Percentiles rank a stretch among this genome's conserved stretches.
phyloP scores from a whole-genome alignment of 169 alveolate species.

The Cryptosporidium parvum region DNA sequence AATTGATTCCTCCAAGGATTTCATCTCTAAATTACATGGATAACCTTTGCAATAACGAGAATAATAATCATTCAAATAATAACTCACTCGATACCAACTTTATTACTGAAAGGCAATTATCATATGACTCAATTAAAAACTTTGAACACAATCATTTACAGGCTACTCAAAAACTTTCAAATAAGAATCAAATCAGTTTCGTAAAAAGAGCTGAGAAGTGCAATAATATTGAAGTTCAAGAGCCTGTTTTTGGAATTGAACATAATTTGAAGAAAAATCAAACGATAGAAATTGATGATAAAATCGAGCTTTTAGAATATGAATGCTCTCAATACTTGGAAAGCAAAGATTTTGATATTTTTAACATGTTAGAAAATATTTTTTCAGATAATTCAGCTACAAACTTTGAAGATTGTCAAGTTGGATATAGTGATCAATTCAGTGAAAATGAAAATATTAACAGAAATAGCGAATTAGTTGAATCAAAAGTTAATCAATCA shows the following conservation, averaged over 20 bases:
- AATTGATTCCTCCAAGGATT: constrained; percentile 42
- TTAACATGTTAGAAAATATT: constrained; percentile 31
- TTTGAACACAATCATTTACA: background rate
- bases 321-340: constrained; percentile 26
- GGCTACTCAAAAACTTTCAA: background rate
- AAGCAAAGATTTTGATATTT: constrained; percentile 44
- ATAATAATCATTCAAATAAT: constrained; percentile 1
- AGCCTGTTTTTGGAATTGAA: background rate
- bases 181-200: background rate
- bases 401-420: background rate
- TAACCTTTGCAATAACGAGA: background rate
- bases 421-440: background rate
- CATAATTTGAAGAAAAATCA: background rate
- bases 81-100: background rate
- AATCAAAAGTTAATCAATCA: background rate
- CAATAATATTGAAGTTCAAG: background rate
- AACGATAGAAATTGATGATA: background rate
- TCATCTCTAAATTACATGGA: constrained; percentile 26
- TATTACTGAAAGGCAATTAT: background rate
- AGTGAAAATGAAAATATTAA: background rate
- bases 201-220: background rate
- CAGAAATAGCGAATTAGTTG: background rate
- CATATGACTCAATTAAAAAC: background rate
- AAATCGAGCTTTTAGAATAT: constrained; percentile 17
- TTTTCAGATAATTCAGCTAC: constrained; percentile 28